Evolutionary conservation across 2,329 filamentous ascomycete species (phyloP).

Genomic region (Talaromyces sp.): DNA sequence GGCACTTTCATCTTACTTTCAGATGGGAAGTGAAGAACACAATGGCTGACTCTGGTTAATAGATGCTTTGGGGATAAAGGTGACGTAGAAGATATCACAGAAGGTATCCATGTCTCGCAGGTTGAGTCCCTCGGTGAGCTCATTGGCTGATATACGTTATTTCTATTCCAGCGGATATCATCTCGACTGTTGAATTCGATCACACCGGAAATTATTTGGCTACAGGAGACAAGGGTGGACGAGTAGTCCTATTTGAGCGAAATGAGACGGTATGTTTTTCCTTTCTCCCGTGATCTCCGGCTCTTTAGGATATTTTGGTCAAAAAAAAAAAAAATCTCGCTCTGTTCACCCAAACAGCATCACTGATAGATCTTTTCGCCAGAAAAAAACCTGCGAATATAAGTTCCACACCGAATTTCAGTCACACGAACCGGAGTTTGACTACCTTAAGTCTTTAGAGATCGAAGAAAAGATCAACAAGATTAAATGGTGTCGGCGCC

Average conservation of each 20-base stretch:
- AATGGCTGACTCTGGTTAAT: slow-evolving; percentile 17
- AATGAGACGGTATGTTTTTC: slow-evolving; percentile 78
- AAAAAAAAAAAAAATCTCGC: neutral
- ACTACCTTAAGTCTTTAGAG: slow-evolving; percentile 98
- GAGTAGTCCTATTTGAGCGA: slow-evolving; percentile 61
- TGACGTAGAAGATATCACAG: slow-evolving; percentile 97
- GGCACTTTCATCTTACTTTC: neutral
- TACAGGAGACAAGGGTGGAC: slow-evolving; percentile 56
- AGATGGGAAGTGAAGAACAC: neutral
- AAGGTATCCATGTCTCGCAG: slow-evolving; percentile 61
- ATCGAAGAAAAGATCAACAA: slow-evolving; percentile 99
- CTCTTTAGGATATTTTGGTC: no score
- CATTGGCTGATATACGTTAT: slow-evolving; percentile 12
- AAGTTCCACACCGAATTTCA: slow-evolving; percentile 99
- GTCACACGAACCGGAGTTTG: slow-evolving; percentile 98
- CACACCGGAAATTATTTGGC: slow-evolving; percentile 57
- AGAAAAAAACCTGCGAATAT: slow-evolving; percentile 99
- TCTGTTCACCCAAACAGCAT: neutral
- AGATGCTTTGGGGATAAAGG: slow-evolving; percentile 99
- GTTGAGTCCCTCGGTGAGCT: slow-evolving; percentile 7
- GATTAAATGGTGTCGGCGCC: slow-evolving; percentile 98
- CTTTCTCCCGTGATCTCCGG: neutral
- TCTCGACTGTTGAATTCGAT: slow-evolving; percentile 57
- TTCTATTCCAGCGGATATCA: slow-evolving; percentile 49
- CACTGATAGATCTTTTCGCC: neutral